A percentile compares a stretch with the other conserved stretches of the same genome.
These are phyloP conservation scores for Globisporangium ultimum DNA, from an alignment of 352 stramenopile genomes.

Conservation along the genomic window DNA sequence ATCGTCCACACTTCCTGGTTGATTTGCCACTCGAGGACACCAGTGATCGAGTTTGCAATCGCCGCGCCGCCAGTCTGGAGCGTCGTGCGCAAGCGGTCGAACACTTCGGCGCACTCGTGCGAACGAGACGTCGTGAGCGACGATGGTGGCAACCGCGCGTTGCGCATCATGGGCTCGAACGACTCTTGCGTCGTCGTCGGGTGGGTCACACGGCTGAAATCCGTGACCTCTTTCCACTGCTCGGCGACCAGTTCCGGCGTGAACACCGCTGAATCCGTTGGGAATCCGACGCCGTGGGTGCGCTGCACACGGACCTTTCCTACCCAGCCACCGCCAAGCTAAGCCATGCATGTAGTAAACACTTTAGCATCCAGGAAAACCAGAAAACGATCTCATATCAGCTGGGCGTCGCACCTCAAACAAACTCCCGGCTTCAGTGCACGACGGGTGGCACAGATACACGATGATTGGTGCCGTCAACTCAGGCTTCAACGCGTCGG, in stretches of 20 bases:
- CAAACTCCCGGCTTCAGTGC: constrained; percentile 45
- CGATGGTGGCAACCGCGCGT: constrained; percentile 44
- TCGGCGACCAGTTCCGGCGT: constrained; percentile 64
- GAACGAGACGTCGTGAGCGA: constrained; percentile 56
- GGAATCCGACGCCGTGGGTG: constrained; percentile 67
- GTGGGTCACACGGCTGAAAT: constrained; percentile 68
- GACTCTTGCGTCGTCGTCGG: constrained; percentile 66
- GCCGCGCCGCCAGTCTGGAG: constrained; percentile 34
- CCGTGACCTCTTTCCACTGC: constrained; percentile 58
- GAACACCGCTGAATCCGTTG: constrained; percentile 50
- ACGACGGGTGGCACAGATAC: constrained; percentile 57
- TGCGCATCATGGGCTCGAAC: constrained; percentile 77
- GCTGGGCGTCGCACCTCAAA: constrained; percentile 28
- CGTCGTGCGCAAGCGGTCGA: constrained; percentile 42
- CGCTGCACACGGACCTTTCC: constrained; percentile 62
- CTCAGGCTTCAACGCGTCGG: constrained; percentile 51
- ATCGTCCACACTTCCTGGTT: constrained; percentile 72
- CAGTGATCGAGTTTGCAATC: constrained; percentile 59
- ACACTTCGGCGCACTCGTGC: constrained; percentile 53
- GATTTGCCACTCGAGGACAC: constrained; percentile 66
- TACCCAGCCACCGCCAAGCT: constrained; percentile 60
- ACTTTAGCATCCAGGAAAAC: background rate
- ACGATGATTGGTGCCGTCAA: constrained; percentile 63
- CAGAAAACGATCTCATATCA: background rate
- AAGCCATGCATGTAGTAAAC: background rate